phyloP scores from a whole-genome alignment of 2,329 filamentous ascomycete genomes.

The Colletotrichum acutatum region DNA sequence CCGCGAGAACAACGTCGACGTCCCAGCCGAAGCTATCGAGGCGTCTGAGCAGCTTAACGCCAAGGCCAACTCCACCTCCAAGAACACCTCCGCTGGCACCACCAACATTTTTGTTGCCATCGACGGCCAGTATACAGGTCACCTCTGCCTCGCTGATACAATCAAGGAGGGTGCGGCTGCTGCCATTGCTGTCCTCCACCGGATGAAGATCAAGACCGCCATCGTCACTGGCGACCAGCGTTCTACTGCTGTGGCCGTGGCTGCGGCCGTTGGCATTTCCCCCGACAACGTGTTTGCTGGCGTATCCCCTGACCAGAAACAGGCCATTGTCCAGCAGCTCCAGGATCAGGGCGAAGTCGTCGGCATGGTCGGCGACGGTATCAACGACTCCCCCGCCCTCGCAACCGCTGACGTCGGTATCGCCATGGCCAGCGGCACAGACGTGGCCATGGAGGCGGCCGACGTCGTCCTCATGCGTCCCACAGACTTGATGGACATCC shows the following conservation, averaged over 20 bases:
- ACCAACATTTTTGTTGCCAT: constrained; percentile 95
- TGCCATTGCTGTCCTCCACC: constrained; percentile 82
- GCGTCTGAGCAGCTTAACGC: constrained; percentile 70
- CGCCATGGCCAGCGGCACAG: constrained; percentile 90
- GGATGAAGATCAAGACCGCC: constrained; percentile 86
- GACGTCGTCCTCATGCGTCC: constrained; percentile 96
- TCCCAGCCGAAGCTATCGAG: constrained; percentile 72
- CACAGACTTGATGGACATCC: constrained; percentile 92
- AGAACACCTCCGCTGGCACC: constrained; percentile 70
- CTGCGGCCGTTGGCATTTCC: constrained; percentile 83
- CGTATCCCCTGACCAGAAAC: constrained; percentile 93
- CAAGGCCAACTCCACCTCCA: constrained; percentile 48
- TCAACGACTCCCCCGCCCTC: constrained; percentile 96
- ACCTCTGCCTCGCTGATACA: constrained; percentile 86
- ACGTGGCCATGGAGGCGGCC: constrained; percentile 97
- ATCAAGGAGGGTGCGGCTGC: constrained; percentile 89
- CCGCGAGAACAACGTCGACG: constrained; percentile 72
- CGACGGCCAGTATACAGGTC: constrained; percentile 82
- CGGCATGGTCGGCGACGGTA: constrained; percentile 97
- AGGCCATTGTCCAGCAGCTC: constrained; percentile 81
- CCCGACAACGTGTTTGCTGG: constrained; percentile 82
- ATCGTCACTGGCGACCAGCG: constrained; percentile 95
- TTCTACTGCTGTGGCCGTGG: constrained; percentile 86
- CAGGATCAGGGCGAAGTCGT: constrained; percentile 81
- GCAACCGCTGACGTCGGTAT: constrained; percentile 94